Conservation (phyloP, 352 stramenopile species). For the Globisporangium nagaii region DNA sequence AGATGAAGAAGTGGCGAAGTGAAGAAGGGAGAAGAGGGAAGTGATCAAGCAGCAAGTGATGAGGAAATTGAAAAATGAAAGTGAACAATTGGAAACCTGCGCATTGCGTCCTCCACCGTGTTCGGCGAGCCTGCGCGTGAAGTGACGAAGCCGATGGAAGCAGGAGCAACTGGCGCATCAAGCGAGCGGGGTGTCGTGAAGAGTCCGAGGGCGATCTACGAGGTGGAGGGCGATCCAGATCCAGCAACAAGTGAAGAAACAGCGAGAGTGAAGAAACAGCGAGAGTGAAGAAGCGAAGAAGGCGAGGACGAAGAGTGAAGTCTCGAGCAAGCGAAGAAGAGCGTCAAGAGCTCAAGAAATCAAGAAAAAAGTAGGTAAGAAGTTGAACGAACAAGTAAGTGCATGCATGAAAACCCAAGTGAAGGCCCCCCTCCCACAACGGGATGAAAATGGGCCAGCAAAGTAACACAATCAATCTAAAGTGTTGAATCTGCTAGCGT, state of each 20-base stretch:
- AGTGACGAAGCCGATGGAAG: background rate
- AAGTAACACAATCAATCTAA: constrained; percentile 12
- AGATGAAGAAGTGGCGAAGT: constrained; percentile 2
- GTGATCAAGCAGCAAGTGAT: background rate
- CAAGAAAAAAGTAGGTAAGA: constrained; percentile 15
- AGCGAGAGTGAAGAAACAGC: constrained; percentile 14
- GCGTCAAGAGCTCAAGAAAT: constrained; percentile 19
- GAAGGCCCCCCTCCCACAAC: constrained; percentile 2
- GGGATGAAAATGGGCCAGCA: background rate
- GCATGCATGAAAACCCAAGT: constrained; percentile 4
- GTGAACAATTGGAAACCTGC: constrained; percentile 8
- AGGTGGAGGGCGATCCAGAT: background rate
- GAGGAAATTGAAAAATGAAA: constrained; percentile 8
- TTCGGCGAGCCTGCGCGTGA: background rate
- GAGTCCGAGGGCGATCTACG: background rate
- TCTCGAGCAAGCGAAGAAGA: constrained; percentile 9
- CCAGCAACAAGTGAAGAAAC: constrained; percentile 24
- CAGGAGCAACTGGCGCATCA: background rate
- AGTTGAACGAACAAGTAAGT: background rate
- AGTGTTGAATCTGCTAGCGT: constrained; percentile 5
- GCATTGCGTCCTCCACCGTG: background rate
- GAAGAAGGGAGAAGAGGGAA: background rate
- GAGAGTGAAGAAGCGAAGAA: constrained; percentile 15
- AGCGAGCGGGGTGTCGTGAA: background rate
- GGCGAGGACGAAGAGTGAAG: constrained; percentile 2